Evolutionary conservation across 2,329 filamentous ascomycete genomes (phyloP), one percentile per base, ranked within the genome.

Genomic region (Penicillium sp.): DNA sequence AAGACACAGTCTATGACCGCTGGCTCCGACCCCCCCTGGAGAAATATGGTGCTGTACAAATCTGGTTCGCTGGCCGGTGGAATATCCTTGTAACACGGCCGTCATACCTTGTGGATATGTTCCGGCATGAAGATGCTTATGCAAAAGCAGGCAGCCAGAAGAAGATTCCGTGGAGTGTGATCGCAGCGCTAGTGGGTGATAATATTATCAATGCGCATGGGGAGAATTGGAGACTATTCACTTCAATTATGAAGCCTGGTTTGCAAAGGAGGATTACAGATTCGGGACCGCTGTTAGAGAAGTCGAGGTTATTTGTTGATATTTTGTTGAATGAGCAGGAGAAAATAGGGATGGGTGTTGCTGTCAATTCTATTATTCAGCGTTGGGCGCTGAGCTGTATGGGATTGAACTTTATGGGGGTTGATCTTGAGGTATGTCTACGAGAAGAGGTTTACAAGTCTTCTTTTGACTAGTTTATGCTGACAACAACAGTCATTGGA

Each of bases 31-130:
- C 44, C 2, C 61, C 65, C 2, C 55, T 72, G 1, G 68, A 71
- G 29, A 58, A 65, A 43, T 59, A 73, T 49, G 69, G 80, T 4
- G 80, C 79, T 1, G 80, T 81, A 19, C 76, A 80, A 55, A 68
- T 82, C 27, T 82, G 79, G 69, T 81, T 81, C 33, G 79, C 75
- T 1, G 78, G 77, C 0, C 74, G 73, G 42, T 82, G 81, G 81
- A 81, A 79, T 47, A 69, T 82, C 3, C 67, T 82, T 11, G 75
- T 81, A 1, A 76, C 76, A 47, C 74, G 73, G 4, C 79, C 80
- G 1, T 63, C 72, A 0, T 79, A 77, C 55, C 59, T 83, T 3
- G 71, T 73, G 3, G 75, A 81, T 45, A 66, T 74, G 58, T 71
- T 74, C 35, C 69, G 68, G 14, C 66, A 71, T 35, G 71, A 73